A percentile compares a stretch with the other conserved stretches of the same genome.
phyloP scores from a whole-genome alignment of 148 eudicot genomes.

The Polygonum aviculare region DNA sequence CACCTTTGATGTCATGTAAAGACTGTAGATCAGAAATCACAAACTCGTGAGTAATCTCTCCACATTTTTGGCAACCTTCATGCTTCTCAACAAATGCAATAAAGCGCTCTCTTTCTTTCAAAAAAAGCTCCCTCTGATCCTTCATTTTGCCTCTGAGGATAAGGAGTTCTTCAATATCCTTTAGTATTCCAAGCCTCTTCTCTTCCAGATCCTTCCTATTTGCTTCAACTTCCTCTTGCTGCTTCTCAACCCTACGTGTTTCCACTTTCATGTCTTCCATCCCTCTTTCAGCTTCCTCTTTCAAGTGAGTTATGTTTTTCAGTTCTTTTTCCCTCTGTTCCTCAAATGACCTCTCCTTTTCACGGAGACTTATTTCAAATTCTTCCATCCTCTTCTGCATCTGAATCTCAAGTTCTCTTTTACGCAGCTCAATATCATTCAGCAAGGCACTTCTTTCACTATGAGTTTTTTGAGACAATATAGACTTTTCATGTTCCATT shows the following conservation, averaged over 20 bases:
- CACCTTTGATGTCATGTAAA: constrained; percentile 31
- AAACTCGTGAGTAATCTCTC: constrained; percentile 59
- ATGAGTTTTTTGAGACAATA: constrained; percentile 47
- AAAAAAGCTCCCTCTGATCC: constrained; percentile 77
- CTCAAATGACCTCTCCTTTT: constrained; percentile 49
- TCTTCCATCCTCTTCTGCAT: constrained; percentile 54
- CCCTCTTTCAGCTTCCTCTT: constrained; percentile 56
- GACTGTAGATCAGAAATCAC: constrained; percentile 69
- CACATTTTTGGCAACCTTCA: constrained; percentile 61
- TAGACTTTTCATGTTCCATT: constrained; percentile 71
- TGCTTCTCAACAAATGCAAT: constrained; percentile 64
- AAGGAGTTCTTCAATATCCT: constrained; percentile 81
- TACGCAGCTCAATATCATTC: constrained; percentile 62
- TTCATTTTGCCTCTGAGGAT: constrained; percentile 65
- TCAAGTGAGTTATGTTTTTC: constrained; percentile 42
- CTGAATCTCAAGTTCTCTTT: constrained; percentile 62
- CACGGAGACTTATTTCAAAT: constrained; percentile 44
- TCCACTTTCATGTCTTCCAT: constrained; percentile 75
- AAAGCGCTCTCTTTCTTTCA: constrained; percentile 76
- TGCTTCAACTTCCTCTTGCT: constrained; percentile 42
- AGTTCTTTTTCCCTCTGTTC: constrained; percentile 69
- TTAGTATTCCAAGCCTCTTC: constrained; percentile 64
- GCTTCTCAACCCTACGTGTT: constrained; percentile 46
- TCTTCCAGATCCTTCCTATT: constrained; percentile 67
- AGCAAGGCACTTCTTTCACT: constrained; percentile 53